These are phyloP conservation scores for Reutealis trisperma DNA, from an alignment of 345 rosid genomes.

Conservation along the genomic window DNA sequence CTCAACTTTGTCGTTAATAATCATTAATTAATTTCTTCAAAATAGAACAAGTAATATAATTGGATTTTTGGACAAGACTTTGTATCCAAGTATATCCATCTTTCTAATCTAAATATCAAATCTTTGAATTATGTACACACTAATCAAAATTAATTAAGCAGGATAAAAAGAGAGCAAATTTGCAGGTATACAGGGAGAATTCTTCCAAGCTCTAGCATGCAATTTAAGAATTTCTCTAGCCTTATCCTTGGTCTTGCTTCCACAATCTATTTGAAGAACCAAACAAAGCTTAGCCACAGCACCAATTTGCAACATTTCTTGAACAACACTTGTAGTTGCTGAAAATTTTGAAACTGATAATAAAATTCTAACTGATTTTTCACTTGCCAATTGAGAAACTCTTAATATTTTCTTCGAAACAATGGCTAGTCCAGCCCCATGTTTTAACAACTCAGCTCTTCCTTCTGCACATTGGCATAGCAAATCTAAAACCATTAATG, in stretches of 20 bases:
- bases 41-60: background rate
- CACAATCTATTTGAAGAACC: slow-evolving; percentile 42
- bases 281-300: slow-evolving; percentile 42
- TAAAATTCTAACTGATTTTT: slow-evolving; percentile 45
- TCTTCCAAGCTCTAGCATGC: slow-evolving; percentile 46
- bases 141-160: background rate
- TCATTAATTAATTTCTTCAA: background rate
- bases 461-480: slow-evolving; percentile 50
- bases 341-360: slow-evolving; percentile 38
- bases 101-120: background rate
- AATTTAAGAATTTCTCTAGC: slow-evolving; percentile 44
- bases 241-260: slow-evolving; percentile 38
- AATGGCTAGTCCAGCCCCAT: slow-evolving; percentile 41
- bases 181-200: slow-evolving; percentile 43
- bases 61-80: background rate
- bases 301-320: slow-evolving; percentile 51
- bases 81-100: background rate
- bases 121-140: background rate
- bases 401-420: slow-evolving; percentile 49
- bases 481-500: slow-evolving; percentile 37
- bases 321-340: slow-evolving; percentile 31
- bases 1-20: background rate
- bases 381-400: slow-evolving; percentile 42
- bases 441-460: slow-evolving; percentile 37
- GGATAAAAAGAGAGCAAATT: slow-evolving; percentile 40